Conservation (phyloP, 192 early-diverging fungal species). For the Piromyces finnis region DNA sequence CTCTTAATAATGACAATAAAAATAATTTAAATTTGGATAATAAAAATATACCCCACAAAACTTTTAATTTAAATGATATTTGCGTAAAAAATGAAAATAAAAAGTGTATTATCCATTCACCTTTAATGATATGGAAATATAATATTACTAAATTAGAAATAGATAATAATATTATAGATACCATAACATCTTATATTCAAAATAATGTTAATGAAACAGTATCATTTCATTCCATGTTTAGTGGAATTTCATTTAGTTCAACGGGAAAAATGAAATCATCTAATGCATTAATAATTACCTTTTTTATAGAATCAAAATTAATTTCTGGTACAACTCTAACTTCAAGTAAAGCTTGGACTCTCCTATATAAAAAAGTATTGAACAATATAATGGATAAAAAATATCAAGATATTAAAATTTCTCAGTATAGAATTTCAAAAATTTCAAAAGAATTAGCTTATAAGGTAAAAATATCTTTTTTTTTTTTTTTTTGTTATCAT, state of each 20-base stretch:
- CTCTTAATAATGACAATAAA: neutral
- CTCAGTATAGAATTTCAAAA: neutral
- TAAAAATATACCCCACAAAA: neutral
- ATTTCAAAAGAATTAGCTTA: neutral
- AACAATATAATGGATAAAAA: neutral
- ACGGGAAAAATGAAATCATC: neutral
- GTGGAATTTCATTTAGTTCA: neutral
- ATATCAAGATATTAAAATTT: neutral
- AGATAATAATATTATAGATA: neutral
- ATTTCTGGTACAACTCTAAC: neutral
- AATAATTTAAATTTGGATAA: neutral
- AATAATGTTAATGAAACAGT: neutral
- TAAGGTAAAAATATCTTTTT: neutral
- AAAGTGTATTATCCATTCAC: neutral
- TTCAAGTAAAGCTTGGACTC: neutral
- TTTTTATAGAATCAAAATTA: neutral
- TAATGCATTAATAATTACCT: neutral
- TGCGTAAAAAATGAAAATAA: neutral
- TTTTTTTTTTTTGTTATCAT: neutral
- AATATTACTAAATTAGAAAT: neutral
- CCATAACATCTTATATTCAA: neutral
- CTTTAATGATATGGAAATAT: neutral
- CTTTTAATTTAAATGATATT: neutral
- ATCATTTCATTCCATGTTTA: neutral
- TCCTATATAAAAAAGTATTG: neutral